Evolutionary conservation across 495 filamentous ascomycete genomes (phyloP), one percentile per base, ranked within the genome.

Genomic region (Hypoxylon rickii): DNA sequence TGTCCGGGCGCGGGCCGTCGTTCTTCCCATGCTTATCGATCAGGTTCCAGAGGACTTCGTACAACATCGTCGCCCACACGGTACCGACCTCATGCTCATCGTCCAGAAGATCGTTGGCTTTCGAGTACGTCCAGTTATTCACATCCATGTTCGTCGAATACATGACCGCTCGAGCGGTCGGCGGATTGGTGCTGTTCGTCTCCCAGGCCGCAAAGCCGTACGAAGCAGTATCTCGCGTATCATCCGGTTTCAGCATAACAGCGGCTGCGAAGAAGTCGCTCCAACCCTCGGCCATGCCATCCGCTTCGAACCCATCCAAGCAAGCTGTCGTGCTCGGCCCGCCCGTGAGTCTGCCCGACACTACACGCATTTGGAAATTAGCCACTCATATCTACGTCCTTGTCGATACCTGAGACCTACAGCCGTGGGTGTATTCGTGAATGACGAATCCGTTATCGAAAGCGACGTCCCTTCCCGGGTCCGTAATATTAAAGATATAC

Each of bases 231-330:
- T 49, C 33, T 31, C 68, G 66, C 10, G 63, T 73, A 39, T 76
- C 72, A 8, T 44, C 42, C 17, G 66, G 42, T 58, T 77, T 74
- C 22, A 76, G 44, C 31, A 70, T 64, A 37, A 74, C 68, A 12
- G 71, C 72, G 3, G 68, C 70, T 16, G 66, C 72, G 55, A 70
- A 69, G 59, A 79, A 77, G 41, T 78, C 76, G 17, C 72, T 58
- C 75, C 76, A 78, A 21, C 74, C 32, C 32, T 34, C n/a, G n/a
- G n/a, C n/a, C 75, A 77, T 75, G 11, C 72, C 71, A 16, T 68
- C 70, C n/a, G 67, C 63, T 51, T 79, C 74, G 6, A 55, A 51
- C 1, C 55, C 47, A 21, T 51, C 58, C 19, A 76, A 64, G 45
- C 72, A 79, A 48, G 56, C 62, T 20, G 67, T 51, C 51, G 66